These are phyloP conservation scores for Crepidotus sp. DNA, from an alignment of 1,284 basidiomycete genomes.

Conservation along the genomic window DNA sequence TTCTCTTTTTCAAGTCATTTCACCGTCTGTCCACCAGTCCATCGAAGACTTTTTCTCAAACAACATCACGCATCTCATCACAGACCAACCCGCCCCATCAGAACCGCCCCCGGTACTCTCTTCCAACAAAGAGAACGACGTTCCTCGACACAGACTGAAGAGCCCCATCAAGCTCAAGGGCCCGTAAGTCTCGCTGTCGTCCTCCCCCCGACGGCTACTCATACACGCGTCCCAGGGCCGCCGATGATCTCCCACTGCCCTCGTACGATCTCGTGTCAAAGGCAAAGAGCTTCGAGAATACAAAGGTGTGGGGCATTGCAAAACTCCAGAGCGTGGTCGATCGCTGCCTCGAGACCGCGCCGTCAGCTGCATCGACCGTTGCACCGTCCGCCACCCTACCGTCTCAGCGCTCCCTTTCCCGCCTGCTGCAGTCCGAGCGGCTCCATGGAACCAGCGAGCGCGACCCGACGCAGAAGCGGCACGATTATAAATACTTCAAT, in stretches of 20 bases:
- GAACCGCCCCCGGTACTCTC: slow-evolving; percentile 24
- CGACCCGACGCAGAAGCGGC: slow-evolving; percentile 80
- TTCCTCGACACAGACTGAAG: slow-evolving; percentile 32
- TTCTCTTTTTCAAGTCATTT: background rate
- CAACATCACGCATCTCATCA: slow-evolving; percentile 81
- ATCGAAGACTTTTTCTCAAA: slow-evolving; percentile 83
- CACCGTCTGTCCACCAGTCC: slow-evolving; percentile 6
- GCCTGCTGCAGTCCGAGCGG: slow-evolving; percentile 81
- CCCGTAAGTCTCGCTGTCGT: slow-evolving; percentile 37
- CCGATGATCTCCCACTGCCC: slow-evolving; percentile 25
- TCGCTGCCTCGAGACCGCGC: slow-evolving; percentile 41
- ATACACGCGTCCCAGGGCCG: slow-evolving; percentile 22
- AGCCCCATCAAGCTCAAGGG: slow-evolving; percentile 59
- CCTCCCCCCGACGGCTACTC: background rate
- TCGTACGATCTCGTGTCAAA: slow-evolving; percentile 53
- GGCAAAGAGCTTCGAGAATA: slow-evolving; percentile 66
- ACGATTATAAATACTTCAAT: slow-evolving; percentile 86
- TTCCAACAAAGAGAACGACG: slow-evolving; percentile 59
- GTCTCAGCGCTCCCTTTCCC: slow-evolving; percentile 37
- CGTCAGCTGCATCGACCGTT: slow-evolving; percentile 18
- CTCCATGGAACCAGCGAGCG: slow-evolving; percentile 86
- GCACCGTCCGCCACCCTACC: slow-evolving; percentile 21
- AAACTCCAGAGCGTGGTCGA: slow-evolving; percentile 68
- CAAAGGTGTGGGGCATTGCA: slow-evolving; percentile 78
- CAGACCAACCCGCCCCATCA: slow-evolving; percentile 40